Conservation (phyloP, 257 asterid genomes). For the Solanum piurae region DNA sequence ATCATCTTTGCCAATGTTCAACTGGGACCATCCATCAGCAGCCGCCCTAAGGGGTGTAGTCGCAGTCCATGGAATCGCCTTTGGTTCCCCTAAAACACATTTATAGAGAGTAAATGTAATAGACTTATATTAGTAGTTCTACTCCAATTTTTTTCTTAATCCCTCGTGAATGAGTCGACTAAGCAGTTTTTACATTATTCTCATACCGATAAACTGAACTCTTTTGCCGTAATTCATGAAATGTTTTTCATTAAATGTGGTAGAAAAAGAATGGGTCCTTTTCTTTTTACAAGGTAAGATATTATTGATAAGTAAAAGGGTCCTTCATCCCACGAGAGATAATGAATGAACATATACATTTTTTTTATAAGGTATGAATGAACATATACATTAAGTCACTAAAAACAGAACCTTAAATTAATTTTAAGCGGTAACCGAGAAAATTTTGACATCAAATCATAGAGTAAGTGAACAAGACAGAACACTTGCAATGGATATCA, state of each 20-base stretch:
- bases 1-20: constrained; percentile 81
- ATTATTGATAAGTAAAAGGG: neutral
- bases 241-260: neutral
- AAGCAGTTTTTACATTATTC: neutral
- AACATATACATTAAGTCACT: neutral
- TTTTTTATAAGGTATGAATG: neutral
- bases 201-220: neutral
- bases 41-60: constrained; percentile 90
- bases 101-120: neutral
- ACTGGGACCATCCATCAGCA: constrained; percentile 98
- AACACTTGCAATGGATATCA: constrained; percentile 1
- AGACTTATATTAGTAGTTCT: neutral
- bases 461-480: neutral
- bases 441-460: neutral
- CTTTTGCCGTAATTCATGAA: neutral
- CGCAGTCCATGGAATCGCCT: constrained; percentile 94
- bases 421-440: neutral
- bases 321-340: neutral
- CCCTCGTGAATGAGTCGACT: neutral
- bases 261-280: neutral
- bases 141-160: neutral
- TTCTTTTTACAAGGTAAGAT: neutral
- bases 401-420: neutral
- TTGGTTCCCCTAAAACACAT: constrained; percentile 77
- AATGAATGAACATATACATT: neutral